phyloP scores from a whole-genome alignment of 2,329 filamentous ascomycete genomes.

The Trichoderma gracile region DNA sequence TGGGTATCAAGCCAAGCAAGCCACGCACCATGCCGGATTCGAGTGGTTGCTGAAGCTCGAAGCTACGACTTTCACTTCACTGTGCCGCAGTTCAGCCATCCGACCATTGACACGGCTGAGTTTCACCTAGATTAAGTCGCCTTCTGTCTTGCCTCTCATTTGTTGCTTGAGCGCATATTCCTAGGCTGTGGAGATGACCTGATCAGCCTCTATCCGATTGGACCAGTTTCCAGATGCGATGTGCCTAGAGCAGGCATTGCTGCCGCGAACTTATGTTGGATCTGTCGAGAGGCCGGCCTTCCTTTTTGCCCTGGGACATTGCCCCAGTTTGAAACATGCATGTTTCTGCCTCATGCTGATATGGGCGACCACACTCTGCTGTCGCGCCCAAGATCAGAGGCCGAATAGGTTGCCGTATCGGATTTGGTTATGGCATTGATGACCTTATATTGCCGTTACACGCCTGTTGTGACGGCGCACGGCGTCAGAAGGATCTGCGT shows the following conservation, averaged over 20 bases:
- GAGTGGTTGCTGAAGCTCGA: conserved; percentile 11
- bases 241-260: conserved; percentile 19
- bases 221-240: conserved; percentile 1
- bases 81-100: conserved; percentile 9
- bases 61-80: background rate
- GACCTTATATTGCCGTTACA: conserved; percentile 1
- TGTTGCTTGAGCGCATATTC: conserved; percentile 12
- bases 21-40: conserved; percentile 15
- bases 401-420: background rate
- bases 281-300: conserved; percentile 10
- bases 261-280: conserved; percentile 12
- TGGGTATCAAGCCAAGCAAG: conserved; percentile 11
- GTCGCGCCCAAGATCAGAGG: background rate
- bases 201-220: conserved; percentile 13
- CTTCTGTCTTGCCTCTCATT: conserved; percentile 9
- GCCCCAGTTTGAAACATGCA: background rate
- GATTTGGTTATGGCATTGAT: background rate
- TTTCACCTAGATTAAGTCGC: conserved; percentile 21
- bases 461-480: background rate
- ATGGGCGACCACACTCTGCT: conserved; percentile 5
- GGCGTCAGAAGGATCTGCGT: conserved; percentile 8
- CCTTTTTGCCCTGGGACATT: conserved; percentile 9
- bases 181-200: conserved; percentile 5
- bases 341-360: conserved; percentile 8
- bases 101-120: background rate